Percentiles rank a stretch among this genome's conserved stretches.
Evolutionary conservation across 192 early-diverging fungal genomes (phyloP).

Genomic region (Coemansia sp.): DNA sequence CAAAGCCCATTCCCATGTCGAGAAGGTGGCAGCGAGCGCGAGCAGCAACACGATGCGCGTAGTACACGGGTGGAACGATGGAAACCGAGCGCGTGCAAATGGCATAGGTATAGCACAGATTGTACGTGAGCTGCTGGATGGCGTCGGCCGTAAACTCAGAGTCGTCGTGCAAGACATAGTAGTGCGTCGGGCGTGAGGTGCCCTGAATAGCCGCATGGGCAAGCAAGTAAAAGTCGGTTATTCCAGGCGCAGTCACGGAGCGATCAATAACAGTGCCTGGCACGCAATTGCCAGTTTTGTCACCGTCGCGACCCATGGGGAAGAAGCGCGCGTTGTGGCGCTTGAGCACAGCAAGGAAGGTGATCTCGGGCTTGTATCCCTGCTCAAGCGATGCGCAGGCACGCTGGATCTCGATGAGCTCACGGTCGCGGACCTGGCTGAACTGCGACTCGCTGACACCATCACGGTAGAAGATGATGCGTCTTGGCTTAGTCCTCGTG

Average conservation of each 20-base stretch:
- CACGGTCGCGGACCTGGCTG: conserved; percentile 67
- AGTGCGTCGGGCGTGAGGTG: conserved; percentile 90
- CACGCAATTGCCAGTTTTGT: conserved; percentile 78
- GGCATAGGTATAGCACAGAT: conserved; percentile 88
- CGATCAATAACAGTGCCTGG: conserved; percentile 86
- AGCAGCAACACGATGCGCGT: conserved; percentile 87
- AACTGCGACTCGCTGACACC: conserved; percentile 92
- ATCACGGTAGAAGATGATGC: conserved; percentile 89
- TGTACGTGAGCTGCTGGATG: conserved; percentile 86
- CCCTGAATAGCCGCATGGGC: conserved; percentile 93
- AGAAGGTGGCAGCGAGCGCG: conserved; percentile 81
- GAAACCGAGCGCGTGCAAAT: conserved; percentile 88
- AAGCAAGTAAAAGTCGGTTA: conserved; percentile 88
- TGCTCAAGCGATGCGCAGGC: conserved; percentile 68
- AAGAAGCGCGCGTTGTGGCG: conserved; percentile 85
- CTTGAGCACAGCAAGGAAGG: conserved; percentile 74
- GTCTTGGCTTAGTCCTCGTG: conserved; percentile 66
- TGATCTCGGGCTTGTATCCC: conserved; percentile 78
- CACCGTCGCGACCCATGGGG: conserved; percentile 67
- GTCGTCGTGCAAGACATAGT: conserved; percentile 92
- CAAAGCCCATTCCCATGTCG: conserved; percentile 45
- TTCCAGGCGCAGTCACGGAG: conserved; percentile 73
- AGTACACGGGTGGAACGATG: conserved; percentile 90
- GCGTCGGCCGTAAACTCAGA: conserved; percentile 78
- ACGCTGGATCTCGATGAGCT: conserved; percentile 72